Conservation (phyloP, 345 rosid genomes). For the Salix brachista region DNA sequence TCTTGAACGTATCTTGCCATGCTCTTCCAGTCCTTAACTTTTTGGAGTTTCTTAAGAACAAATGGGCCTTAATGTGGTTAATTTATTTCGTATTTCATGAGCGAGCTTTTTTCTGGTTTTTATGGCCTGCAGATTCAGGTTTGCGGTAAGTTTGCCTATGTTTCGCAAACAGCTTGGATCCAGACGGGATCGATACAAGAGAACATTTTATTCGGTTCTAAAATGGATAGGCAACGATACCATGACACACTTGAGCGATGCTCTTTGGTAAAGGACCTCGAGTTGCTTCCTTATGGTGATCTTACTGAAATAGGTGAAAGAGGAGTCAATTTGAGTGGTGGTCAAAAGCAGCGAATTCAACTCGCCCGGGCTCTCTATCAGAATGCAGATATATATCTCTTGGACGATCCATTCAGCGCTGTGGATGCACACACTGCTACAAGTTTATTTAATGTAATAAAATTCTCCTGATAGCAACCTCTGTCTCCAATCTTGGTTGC, state of each 20-base stretch:
- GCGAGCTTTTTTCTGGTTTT: not conserved
- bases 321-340: conserved; percentile 97
- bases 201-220: conserved; percentile 74
- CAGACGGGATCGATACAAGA: conserved; percentile 85
- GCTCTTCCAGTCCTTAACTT: not conserved
- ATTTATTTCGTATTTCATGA: not conserved
- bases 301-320: conserved; percentile 95
- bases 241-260: conserved; percentile 73
- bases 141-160: conserved; percentile 74
- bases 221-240: conserved; percentile 64
- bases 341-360: conserved; percentile 95
- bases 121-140: conserved; percentile 54
- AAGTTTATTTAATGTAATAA: conserved; percentile 70
- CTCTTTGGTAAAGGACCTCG: conserved; percentile 83
- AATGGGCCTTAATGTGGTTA: not conserved
- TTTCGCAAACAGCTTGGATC: conserved; percentile 95
- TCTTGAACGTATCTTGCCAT: not conserved
- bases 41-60: not conserved
- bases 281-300: conserved; percentile 82
- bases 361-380: conserved; percentile 97
- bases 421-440: conserved; percentile 96
- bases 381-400: conserved; percentile 79
- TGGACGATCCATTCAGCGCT: conserved; percentile 97
- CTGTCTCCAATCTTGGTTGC: not conserved
- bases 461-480: not conserved